Evolutionary conservation across 73 alveolate species (phyloP), one percentile per base, ranked within the genome.

Genomic region (Stentor coeruleus): DNA sequence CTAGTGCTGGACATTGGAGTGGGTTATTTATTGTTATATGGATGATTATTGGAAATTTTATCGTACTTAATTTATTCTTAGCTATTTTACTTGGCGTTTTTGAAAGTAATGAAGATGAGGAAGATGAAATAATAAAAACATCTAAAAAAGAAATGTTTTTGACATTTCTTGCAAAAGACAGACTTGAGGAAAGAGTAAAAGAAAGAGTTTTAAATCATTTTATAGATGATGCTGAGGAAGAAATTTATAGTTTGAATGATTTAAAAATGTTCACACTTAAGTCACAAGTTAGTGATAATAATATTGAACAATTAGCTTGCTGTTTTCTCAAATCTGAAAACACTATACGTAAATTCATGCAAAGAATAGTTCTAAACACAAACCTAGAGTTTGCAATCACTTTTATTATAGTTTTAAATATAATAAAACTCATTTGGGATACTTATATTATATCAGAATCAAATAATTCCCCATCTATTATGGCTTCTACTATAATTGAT

Each of bases 11-110:
- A 42, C 66, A 84, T 57, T 84, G 90, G 37, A 81, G 66, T 49
- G 6, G 28, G 20, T 11, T 96, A 74, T 97, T 89, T 80, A 85
- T 94, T 59, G 85, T 96, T 35, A 87, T 93, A 14, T 97, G 99
- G 99, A 95, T 97, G n/a, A 86, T 96, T 83, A 82, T 97, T 14
- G 99, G 99, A 60, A 96, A 96, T 85, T 96, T 86, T 81, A 94
- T 96, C 36, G 91, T 97, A 4, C 89, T 97, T 59, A 97, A 97
- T 88, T 81, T 97, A 60, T 95, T 97, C 90, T 85, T 95, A 59
- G 97, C 99, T 33, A 92, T 95, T 76, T 76, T 97, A 33, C 92
- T 97, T 2, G 99, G 96, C 85, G 81, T 96, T 1, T 97, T 97
- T 76, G 93, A 20, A 20, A 33, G 33, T 26, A 15, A 20, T 28